A percentile compares a stretch with the other conserved stretches of the same genome.
These are phyloP conservation scores for Pterocarpus santalinus DNA, from an alignment of 306 rosid species.

Conservation along the genomic window DNA sequence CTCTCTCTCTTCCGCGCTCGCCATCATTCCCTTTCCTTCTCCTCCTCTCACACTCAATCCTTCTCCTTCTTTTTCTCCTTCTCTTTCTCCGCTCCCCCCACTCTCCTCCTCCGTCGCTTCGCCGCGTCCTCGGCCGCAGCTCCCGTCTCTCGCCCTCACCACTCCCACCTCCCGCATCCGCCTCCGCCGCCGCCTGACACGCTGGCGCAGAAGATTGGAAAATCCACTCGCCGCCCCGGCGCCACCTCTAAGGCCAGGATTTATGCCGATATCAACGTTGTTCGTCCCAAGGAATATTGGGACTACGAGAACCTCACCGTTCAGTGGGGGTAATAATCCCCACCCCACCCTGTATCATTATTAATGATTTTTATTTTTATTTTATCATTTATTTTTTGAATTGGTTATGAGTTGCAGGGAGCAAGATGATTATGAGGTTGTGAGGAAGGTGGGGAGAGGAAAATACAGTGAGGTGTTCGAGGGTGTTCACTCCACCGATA, in stretches of 20 bases:
- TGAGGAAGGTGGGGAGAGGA: conserved; percentile 87
- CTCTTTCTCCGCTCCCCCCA: not conserved
- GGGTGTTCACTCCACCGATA: conserved; percentile 77
- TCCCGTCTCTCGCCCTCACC: conserved; percentile 51
- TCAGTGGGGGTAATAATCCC: conserved; percentile 77
- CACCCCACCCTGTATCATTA: not conserved
- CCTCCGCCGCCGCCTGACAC: conserved; percentile 53
- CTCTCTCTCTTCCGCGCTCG: conserved; percentile 36
- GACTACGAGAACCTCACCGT: conserved; percentile 80
- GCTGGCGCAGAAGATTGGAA: conserved; percentile 94
- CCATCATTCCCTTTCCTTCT: not conserved
- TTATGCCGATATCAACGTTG: conserved; percentile 76
- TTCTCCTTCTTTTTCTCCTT: not conserved
- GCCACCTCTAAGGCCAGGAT: conserved; percentile 82
- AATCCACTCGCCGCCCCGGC: conserved; percentile 88
- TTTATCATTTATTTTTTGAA: not conserved
- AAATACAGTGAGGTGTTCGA: conserved; percentile 89
- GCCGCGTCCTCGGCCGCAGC: conserved; percentile 52
- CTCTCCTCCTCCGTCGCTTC: conserved; percentile 53
- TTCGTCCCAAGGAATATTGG: conserved; percentile 87
- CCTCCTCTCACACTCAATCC: not conserved
- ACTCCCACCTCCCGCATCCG: conserved; percentile 36
- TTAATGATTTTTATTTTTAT: not conserved
- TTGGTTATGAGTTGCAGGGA: conserved; percentile 57
- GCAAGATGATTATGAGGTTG: conserved; percentile 87